Conservation (phyloP, 2,329 filamentous ascomycete species). For the Verticillium longisporum region DNA sequence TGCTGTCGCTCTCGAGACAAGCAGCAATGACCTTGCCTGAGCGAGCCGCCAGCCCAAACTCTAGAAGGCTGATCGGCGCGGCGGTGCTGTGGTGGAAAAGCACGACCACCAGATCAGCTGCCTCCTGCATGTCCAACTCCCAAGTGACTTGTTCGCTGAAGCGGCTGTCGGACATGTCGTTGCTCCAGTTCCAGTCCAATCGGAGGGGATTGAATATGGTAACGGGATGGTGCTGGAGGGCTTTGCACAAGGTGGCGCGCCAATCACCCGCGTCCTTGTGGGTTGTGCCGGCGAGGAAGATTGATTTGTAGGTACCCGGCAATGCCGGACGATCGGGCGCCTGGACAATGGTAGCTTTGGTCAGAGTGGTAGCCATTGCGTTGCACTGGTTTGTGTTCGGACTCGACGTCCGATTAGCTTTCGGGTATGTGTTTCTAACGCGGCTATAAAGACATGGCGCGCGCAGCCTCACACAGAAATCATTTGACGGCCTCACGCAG, state of each 20-base stretch:
- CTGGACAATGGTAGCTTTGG: background rate
- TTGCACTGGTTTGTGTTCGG: background rate
- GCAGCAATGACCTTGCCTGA: conserved; percentile 42
- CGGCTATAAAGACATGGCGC: no score
- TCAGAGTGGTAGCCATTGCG: background rate
- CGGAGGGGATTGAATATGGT: conserved; percentile 53
- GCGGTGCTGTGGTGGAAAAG: conserved; percentile 46
- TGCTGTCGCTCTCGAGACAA: conserved; percentile 33
- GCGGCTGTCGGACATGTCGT: conserved; percentile 36
- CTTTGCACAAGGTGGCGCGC: conserved; percentile 36
- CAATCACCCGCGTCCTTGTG: conserved; percentile 37
- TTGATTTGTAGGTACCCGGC: conserved; percentile 15
- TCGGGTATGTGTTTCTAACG: no score
- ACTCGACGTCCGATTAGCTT: no score
- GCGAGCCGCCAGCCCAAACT: conserved; percentile 48
- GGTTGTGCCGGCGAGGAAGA: conserved; percentile 57
- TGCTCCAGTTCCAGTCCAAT: conserved; percentile 50
- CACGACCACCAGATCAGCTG: conserved; percentile 46
- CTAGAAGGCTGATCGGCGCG: conserved; percentile 52
- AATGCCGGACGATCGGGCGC: background rate
- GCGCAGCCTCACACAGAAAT: no score
- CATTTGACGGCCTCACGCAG: no score
- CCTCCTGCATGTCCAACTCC: conserved; percentile 52
- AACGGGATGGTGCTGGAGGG: conserved; percentile 36
- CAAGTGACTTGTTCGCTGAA: conserved; percentile 52